Conservation (phyloP, 306 rosid species). For the Castanopsis chinensis region DNA sequence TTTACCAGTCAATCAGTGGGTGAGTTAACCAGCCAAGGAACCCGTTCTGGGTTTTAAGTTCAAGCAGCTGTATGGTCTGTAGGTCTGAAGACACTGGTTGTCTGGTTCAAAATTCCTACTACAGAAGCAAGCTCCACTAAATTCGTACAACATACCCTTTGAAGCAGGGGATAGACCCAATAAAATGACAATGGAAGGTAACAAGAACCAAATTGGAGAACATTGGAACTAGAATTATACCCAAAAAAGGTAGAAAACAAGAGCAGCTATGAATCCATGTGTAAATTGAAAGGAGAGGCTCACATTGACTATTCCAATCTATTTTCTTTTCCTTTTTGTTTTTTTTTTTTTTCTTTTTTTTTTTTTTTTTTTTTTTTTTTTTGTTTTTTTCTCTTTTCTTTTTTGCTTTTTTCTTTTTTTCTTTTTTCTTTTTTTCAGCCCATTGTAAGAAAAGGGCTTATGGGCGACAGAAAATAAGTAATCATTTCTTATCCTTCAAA, state of each 20-base stretch:
- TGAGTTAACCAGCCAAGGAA: too few relatives aligned
- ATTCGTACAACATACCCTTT: too few relatives aligned
- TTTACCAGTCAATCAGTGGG: too few relatives aligned
- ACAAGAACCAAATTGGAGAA: background rate
- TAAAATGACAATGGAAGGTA: background rate
- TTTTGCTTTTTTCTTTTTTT: too few relatives aligned
- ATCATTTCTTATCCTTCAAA: background rate
- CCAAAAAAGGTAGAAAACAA: background rate
- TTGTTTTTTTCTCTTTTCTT: background rate
- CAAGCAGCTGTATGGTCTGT: too few relatives aligned
- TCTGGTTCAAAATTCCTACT: too few relatives aligned
- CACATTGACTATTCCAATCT: background rate
- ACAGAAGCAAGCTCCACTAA: background rate
- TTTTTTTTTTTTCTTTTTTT: background rate
- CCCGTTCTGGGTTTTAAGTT: too few relatives aligned
- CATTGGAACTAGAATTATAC: background rate
- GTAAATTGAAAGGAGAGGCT: constrained; percentile 13
- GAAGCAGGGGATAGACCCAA: background rate
- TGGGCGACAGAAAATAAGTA: background rate
- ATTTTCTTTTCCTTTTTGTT: background rate
- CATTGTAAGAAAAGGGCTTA: background rate
- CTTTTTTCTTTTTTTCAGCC: background rate
- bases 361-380: background rate
- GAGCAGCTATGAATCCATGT: background rate
- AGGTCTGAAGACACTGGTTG: too few relatives aligned